Evolutionary conservation across 495 filamentous ascomycete genomes (phyloP).

Genomic region (Xylaria palmicola): DNA sequence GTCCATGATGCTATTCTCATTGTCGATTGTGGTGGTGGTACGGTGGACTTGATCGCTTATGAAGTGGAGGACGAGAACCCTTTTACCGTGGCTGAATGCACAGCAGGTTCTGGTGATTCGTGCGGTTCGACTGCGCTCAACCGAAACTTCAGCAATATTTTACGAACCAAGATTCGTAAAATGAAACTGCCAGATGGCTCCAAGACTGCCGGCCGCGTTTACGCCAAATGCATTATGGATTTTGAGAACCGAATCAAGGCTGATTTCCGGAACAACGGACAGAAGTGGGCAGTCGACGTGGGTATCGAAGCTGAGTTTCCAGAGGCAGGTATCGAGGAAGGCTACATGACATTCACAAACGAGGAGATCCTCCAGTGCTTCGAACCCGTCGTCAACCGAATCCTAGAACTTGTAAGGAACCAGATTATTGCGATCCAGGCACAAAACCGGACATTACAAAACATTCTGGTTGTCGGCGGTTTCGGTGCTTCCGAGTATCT

Average conservation of each 20-base stretch:
- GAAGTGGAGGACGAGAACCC: slow-evolving; percentile 75
- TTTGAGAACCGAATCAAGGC: slow-evolving; percentile 79
- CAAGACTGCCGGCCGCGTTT: slow-evolving; percentile 70
- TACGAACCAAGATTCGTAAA: slow-evolving; percentile 73
- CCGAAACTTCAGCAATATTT: slow-evolving; percentile 73
- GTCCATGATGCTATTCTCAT: slow-evolving; percentile 72
- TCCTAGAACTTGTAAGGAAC: slow-evolving; percentile 70
- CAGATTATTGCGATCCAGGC: slow-evolving; percentile 79
- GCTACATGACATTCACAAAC: slow-evolving; percentile 81
- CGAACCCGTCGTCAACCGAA: slow-evolving; percentile 70
- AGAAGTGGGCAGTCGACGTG: slow-evolving; percentile 76
- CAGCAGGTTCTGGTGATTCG: slow-evolving; percentile 71
- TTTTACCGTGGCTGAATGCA: slow-evolving; percentile 73
- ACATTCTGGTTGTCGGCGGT: slow-evolving; percentile 71
- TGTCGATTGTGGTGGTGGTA: slow-evolving; percentile 74
- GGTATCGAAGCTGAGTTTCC: slow-evolving; percentile 77
- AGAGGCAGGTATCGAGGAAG: slow-evolving; percentile 73
- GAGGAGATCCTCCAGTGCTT: slow-evolving; percentile 79
- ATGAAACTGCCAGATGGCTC: slow-evolving; percentile 77
- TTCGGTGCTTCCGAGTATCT: slow-evolving; percentile 77
- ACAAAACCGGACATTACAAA: slow-evolving; percentile 68
- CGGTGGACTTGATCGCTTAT: slow-evolving; percentile 74
- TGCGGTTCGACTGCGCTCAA: slow-evolving; percentile 73
- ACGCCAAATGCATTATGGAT: slow-evolving; percentile 79
- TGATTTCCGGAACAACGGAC: slow-evolving; percentile 77